These are phyloP conservation scores for Collybia sordida DNA, from an alignment of 768 basidiomycete species.

Conservation along the genomic window DNA sequence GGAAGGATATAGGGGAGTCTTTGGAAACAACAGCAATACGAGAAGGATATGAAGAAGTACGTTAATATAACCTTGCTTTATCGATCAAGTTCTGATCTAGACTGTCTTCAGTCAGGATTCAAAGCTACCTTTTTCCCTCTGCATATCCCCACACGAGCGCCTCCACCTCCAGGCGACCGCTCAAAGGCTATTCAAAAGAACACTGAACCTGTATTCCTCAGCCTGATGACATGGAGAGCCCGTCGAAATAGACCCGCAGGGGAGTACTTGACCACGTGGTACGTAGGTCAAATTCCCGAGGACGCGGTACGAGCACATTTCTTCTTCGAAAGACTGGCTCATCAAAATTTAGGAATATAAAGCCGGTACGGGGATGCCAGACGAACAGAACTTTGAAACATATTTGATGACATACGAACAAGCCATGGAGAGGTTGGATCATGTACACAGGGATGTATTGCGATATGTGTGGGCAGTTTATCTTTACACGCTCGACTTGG, in stretches of 20 bases:
- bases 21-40: constrained; percentile 58
- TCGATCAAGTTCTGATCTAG: neutral
- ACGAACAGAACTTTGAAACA: constrained; percentile 50
- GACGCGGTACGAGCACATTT: constrained; percentile 44
- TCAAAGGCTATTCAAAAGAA: neutral
- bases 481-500: constrained; percentile 15
- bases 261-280: constrained; percentile 21
- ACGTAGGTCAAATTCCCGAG: constrained; percentile 16
- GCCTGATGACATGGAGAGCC: constrained; percentile 8
- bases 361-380: constrained; percentile 53
- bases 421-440: constrained; percentile 34
- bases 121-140: constrained; percentile 14
- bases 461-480: constrained; percentile 39
- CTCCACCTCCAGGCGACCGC: constrained; percentile 11
- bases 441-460: constrained; percentile 30
- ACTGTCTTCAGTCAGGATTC: constrained; percentile 15
- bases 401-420: constrained; percentile 42
- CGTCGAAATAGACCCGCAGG: constrained; percentile 7
- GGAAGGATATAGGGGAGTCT: constrained; percentile 67
- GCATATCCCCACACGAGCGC: constrained; percentile 11
- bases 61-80: neutral
- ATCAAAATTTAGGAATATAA: constrained; percentile 37
- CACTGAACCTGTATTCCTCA: constrained; percentile 15
- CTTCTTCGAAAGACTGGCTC: neutral
- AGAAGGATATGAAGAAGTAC: constrained; percentile 69